Percentiles rank a stretch among this genome's conserved stretches.
These are phyloP conservation scores for Plasmodium fragile DNA, from an alignment of 169 alveolate genomes.

Conservation along the genomic window DNA sequence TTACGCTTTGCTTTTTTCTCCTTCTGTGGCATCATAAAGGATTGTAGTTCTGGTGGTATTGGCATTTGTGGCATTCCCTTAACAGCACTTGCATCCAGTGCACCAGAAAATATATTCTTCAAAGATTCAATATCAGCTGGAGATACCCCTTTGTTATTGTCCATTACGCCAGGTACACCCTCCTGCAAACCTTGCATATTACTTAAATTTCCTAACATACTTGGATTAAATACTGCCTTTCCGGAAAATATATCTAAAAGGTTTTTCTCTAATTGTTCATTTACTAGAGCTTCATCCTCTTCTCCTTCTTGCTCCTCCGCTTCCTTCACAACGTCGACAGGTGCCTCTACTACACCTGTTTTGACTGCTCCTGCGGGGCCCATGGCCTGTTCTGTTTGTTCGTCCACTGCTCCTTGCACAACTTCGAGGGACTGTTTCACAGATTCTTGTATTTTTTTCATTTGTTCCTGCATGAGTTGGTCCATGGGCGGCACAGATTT, in stretches of 20 bases:
- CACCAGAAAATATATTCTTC: not conserved
- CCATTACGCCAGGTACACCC: not conserved
- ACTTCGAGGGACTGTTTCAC: not conserved
- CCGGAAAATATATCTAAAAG: not conserved
- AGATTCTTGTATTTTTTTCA: not conserved
- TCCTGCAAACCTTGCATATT: not conserved
- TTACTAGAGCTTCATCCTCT: not conserved
- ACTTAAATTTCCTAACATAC: not conserved
- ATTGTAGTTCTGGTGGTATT: not conserved
- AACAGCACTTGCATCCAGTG: not conserved
- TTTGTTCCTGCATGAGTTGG: not conserved
- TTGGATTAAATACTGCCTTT: not conserved
- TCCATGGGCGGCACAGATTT: not conserved
- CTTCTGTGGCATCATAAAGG: not conserved
- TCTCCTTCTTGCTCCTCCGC: not conserved
- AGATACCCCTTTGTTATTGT: not conserved
- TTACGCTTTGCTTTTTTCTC: not conserved
- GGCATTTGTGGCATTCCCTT: not conserved
- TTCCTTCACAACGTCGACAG: not conserved
- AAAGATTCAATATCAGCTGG: not conserved
- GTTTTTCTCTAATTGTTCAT: not conserved
- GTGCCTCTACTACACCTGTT: no score
- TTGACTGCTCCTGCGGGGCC: not conserved
- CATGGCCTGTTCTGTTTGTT: not conserved
- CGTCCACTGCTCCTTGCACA: conserved; percentile 9